A percentile compares a stretch with the other conserved stretches of the same genome.
phyloP scores from a whole-genome alignment of 202 grass and related monocot genomes.

The Elaeis oleifera region DNA sequence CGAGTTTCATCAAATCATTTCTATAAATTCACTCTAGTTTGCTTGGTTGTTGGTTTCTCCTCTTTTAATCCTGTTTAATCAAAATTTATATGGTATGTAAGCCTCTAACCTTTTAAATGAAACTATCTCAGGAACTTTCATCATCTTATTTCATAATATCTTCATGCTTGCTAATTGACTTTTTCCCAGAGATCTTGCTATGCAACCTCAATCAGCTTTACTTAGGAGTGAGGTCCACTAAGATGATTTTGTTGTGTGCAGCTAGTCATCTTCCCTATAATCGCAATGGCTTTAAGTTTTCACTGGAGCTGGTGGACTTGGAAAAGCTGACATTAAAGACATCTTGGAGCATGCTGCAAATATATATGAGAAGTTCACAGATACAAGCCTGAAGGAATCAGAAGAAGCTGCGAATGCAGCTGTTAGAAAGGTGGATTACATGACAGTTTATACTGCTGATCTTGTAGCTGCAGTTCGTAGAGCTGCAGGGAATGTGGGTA shows the following conservation, averaged over 20 bases:
- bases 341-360: conserved; percentile 61
- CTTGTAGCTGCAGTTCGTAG: conserved; percentile 79
- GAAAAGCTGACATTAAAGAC: conserved; percentile 87
- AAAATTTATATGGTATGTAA: too few species aligned
- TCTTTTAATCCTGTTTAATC: too few species aligned
- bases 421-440: conserved; percentile 72
- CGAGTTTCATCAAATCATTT: too few species aligned
- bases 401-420: conserved; percentile 27
- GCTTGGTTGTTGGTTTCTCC: too few species aligned
- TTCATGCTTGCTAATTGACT: too few species aligned
- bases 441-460: conserved; percentile 82
- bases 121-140: too few species aligned
- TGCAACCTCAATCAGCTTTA: background rate
- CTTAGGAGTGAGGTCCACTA: background rate
- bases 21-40: too few species aligned
- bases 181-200: too few species aligned
- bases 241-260: conserved; percentile 28
- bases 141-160: too few species aligned
- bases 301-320: conserved; percentile 78
- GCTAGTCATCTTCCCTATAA: conserved; percentile 96
- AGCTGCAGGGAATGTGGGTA: conserved; percentile 76
- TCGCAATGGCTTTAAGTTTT: conserved; percentile 98
- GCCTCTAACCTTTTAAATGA: too few species aligned
- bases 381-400: conserved; percentile 32
- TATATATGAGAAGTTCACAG: conserved; percentile 44